A percentile compares a stretch with the other conserved stretches of the same genome.
These are phyloP conservation scores for Epichloe uncinata DNA, from an alignment of 2,329 filamentous ascomycete species.

Conservation along the genomic window DNA sequence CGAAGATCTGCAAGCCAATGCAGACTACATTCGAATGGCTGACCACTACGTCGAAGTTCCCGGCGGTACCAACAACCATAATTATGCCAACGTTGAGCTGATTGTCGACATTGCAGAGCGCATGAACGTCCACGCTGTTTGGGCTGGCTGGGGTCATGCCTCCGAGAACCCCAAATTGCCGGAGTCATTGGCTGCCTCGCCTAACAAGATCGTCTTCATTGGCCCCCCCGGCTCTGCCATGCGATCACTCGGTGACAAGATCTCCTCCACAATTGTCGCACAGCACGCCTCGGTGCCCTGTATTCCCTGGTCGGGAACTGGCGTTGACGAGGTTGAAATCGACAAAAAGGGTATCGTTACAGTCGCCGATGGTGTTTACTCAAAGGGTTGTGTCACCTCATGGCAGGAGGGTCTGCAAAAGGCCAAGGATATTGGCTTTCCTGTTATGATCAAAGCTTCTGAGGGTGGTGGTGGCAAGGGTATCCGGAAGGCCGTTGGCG, in stretches of 20 bases:
- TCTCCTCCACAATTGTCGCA: slow-evolving; percentile 97
- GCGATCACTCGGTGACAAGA: slow-evolving; percentile 98
- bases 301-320: slow-evolving; percentile 98
- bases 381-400: slow-evolving; percentile 79
- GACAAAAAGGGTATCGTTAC: slow-evolving; percentile 83
- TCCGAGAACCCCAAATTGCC: slow-evolving; percentile 97
- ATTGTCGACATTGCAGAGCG: slow-evolving; percentile 98
- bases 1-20: slow-evolving; percentile 93
- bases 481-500: slow-evolving; percentile 84
- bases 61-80: slow-evolving; percentile 99
- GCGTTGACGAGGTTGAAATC: slow-evolving; percentile 67
- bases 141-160: slow-evolving; percentile 98
- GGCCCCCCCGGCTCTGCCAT: slow-evolving; percentile 95
- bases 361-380: slow-evolving; percentile 72
- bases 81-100: slow-evolving; percentile 98
- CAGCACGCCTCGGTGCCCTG: slow-evolving; percentile 94
- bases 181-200: slow-evolving; percentile 87
- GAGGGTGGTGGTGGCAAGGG: slow-evolving; percentile 98
- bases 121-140: slow-evolving; percentile 96
- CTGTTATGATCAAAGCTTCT: slow-evolving; percentile 99
- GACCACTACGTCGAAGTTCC: slow-evolving; percentile 99
- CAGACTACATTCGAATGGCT: slow-evolving; percentile 98
- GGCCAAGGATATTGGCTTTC: slow-evolving; percentile 87
- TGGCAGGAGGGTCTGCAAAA: slow-evolving; percentile 81
- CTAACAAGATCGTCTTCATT: slow-evolving; percentile 98